phyloP scores from a whole-genome alignment of 495 filamentous ascomycete genomes.

The Aspergillus diversus region DNA sequence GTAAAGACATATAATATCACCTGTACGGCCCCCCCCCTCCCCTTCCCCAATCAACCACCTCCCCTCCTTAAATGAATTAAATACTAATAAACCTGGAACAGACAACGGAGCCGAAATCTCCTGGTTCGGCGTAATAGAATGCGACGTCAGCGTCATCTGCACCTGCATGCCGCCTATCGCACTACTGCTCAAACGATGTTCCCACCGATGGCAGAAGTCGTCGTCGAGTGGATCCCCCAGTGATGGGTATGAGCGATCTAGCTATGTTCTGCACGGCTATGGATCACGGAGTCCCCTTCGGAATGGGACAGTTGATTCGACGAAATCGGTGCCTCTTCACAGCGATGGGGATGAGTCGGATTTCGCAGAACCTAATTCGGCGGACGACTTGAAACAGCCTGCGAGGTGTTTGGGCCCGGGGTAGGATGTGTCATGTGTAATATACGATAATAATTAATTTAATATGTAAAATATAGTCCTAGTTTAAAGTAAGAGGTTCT shows the following conservation, averaged over 20 bases:
- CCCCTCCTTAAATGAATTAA: no score
- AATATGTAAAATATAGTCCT: no score
- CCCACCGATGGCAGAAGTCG: background rate
- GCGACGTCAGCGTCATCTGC: constrained; percentile 13
- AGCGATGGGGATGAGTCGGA: background rate
- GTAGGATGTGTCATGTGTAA: no score
- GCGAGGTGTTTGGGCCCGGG: no score
- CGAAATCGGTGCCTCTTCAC: background rate
- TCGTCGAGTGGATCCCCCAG: background rate
- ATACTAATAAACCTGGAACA: no score
- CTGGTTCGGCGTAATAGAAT: constrained; percentile 14
- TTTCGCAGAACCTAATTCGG: background rate
- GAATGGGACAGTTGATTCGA: background rate
- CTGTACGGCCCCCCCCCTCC: background rate
- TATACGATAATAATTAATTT: no score
- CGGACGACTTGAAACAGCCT: background rate
- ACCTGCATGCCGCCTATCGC: constrained; percentile 15
- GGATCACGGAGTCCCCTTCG: background rate
- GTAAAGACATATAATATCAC: constrained; percentile 14
- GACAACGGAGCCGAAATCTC: constrained; percentile 15
- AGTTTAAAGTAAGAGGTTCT: no score
- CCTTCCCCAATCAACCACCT: constrained; percentile 4
- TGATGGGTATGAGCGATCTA: background rate
- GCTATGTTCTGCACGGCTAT: background rate
- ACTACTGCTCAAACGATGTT: background rate